Percentiles rank a stretch among this genome's conserved stretches.
These are phyloP conservation scores for Hyaloscypha variabilis DNA, from an alignment of 495 filamentous ascomycete species.

Conservation along the genomic window DNA sequence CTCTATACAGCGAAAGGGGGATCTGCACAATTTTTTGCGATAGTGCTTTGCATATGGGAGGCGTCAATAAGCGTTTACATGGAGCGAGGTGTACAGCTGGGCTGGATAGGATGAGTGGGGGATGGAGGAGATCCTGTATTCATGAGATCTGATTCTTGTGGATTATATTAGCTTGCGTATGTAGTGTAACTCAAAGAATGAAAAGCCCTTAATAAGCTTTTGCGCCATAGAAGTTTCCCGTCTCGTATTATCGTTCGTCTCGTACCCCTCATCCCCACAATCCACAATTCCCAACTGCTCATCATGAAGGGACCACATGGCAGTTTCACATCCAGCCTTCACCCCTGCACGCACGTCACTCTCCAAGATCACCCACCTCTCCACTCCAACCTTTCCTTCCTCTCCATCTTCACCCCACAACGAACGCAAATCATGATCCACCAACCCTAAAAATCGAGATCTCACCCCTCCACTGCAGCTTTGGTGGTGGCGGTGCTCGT, in stretches of 20 bases:
- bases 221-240: not conserved
- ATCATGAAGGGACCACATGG: too few relatives aligned
- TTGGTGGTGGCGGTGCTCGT: too few relatives aligned
- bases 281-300: not conserved
- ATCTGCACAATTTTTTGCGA: not conserved
- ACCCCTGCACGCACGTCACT: too few relatives aligned
- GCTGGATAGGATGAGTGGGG: not conserved
- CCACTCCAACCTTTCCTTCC: too few relatives aligned
- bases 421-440: too few relatives aligned
- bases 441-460: too few relatives aligned
- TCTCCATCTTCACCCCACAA: too few relatives aligned
- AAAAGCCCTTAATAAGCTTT: not conserved
- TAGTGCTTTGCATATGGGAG: conserved; percentile 12
- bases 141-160: conserved; percentile 8
- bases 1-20: not conserved
- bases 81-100: not conserved
- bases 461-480: too few relatives aligned
- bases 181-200: conserved; percentile 6
- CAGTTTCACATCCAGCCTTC: too few relatives aligned
- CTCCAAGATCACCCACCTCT: too few relatives aligned
- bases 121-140: not conserved
- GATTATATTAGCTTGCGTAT: not conserved
- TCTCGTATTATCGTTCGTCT: not conserved
- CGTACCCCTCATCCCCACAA: not conserved
- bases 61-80: not conserved